These are phyloP conservation scores for Tetramitus jugosus DNA, from an alignment of 208 protist species.

Conservation along the genomic window DNA sequence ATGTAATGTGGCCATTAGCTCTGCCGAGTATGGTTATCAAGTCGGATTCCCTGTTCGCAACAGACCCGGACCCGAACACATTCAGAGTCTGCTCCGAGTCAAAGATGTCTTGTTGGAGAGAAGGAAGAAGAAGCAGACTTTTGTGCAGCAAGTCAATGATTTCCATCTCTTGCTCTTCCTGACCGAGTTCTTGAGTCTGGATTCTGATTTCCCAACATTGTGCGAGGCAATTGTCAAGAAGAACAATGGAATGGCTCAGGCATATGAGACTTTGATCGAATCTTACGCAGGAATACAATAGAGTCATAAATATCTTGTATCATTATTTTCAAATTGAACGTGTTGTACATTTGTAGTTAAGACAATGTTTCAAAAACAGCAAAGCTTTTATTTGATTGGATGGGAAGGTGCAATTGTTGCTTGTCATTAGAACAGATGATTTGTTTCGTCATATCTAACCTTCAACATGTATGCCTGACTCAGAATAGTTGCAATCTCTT, in stretches of 20 bases:
- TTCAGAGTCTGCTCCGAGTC: background rate
- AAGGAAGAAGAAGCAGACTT: background rate
- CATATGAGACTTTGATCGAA: background rate
- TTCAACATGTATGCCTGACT: slow-evolving; percentile 20
- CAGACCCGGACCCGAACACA: background rate
- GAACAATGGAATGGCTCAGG: background rate
- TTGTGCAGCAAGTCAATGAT: background rate
- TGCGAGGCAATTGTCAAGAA: background rate
- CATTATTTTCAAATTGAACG: too few relatives aligned
- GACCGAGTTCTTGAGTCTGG: background rate
- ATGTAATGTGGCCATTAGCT: background rate
- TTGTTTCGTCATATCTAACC: too few relatives aligned
- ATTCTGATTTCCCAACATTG: slow-evolving; percentile 8
- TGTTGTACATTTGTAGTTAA: too few relatives aligned
- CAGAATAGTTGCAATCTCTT: slow-evolving; percentile 6
- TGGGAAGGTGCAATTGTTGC: too few relatives aligned
- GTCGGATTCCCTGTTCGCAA: background rate
- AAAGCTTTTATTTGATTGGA: too few relatives aligned
- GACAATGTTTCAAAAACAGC: too few relatives aligned
- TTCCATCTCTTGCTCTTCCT: slow-evolving; percentile 6
- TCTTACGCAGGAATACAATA: slow-evolving; percentile 3
- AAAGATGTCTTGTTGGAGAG: background rate
- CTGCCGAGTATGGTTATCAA: background rate
- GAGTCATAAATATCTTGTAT: too few relatives aligned
- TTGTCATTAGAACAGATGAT: too few relatives aligned